Evolutionary conservation across 1,139 yeast species (phyloP), one percentile per base, ranked within the genome.

Genomic region (Taphrina betulina): DNA sequence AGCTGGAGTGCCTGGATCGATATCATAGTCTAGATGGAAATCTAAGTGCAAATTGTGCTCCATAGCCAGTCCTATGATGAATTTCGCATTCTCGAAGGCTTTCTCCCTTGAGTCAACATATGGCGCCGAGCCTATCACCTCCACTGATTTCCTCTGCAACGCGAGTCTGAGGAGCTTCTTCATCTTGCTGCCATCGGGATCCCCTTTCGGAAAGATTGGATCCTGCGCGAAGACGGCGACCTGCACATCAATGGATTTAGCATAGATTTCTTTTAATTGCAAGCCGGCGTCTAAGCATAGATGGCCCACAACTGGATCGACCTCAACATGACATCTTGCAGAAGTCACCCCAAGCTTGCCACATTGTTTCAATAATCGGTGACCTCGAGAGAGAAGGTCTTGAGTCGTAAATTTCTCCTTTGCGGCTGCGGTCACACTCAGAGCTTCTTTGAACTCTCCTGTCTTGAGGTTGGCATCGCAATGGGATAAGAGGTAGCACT

Each of bases 171-270:
- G 26, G 10, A 37, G 26, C 1, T n/a, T n/a, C n/a, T 8, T 14
- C 46, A 41, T 41, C 10, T 12, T 14, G n/a, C n/a, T n/a, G n/a
- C n/a, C n/a, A 19, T 41, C 46, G 10, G 20, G 14, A 3, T 24
- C 19, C 12, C 8, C 19, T 12, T 8, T 24, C 16, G 26, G 31
- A n/a, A 24, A 23, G 35, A 41, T 23, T 0, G 46, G 35, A n/a
- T 41, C 46, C 26, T 41, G 46, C 3, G 46, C 46, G 19, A 41
- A 41, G 5, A 41, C 33, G 19, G 28, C 46, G 3, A 41, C 5
- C 16, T 41, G 46, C n/a, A 41, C 14, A 1, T 12, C 5, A 22
- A 33, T 24, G 3, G 8, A 22, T 10, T 14, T 19, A 4, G 23
- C 35, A 34, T 24, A 41, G 1, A 2, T 5, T 1, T 19, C n/a